These are phyloP conservation scores for Mucor saturninus DNA, from an alignment of 371 early-diverging fungal species.

Conservation along the genomic window DNA sequence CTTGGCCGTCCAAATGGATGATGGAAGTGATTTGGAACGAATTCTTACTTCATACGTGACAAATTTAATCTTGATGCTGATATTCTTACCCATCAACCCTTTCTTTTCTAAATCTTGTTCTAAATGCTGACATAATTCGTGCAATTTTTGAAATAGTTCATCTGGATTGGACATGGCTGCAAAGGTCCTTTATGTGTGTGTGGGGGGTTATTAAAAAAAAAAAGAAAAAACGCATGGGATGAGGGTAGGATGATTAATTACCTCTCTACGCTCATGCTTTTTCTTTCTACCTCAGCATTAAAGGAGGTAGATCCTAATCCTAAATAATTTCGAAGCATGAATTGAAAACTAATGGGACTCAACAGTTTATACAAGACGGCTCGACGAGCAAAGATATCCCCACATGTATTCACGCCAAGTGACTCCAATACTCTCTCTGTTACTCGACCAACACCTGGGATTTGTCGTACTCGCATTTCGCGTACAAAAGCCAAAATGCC, in stretches of 20 bases:
- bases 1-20: conserved; percentile 32
- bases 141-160: conserved; percentile 36
- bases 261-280: conserved; percentile 52
- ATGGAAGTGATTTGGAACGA: conserved; percentile 45
- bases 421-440: conserved; percentile 51
- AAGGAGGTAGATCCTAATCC: conserved; percentile 44
- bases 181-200: conserved; percentile 30
- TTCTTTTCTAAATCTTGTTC: conserved; percentile 38
- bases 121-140: conserved; percentile 39
- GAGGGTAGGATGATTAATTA: neutral
- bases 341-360: conserved; percentile 47
- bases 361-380: conserved; percentile 48
- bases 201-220: no score
- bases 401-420: conserved; percentile 39
- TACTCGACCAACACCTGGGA: conserved; percentile 54
- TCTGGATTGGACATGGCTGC: conserved; percentile 31
- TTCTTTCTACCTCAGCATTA: conserved; percentile 30
- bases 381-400: conserved; percentile 44
- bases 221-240: no score
- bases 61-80: conserved; percentile 49
- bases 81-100: conserved; percentile 41
- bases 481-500: conserved; percentile 36
- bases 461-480: conserved; percentile 38
- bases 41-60: conserved; percentile 44
- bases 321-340: conserved; percentile 39